Base-by-base conservation (phyloP, 306 rosid species). In the Cyamopsis tetragonoloba region DNA sequence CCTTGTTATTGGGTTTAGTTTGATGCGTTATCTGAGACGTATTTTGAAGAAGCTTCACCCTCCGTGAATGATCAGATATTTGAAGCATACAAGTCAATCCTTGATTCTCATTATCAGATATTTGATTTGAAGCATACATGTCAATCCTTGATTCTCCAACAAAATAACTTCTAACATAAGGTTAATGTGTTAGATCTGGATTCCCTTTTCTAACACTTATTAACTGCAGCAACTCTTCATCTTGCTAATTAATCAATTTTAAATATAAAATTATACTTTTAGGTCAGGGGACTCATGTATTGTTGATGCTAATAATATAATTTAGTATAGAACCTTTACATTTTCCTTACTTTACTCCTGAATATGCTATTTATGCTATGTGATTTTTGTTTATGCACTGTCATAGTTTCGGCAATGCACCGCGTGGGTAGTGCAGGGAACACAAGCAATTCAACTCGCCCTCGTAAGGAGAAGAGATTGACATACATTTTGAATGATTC, bases 381-480 rank as follows among this genome's bases (percentile, higher is more conserved):
- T 53, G 46, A 71, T 66, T 75, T 15, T 35, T 35, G 46, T 76
- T 80, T 46, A 41, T 65, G 41, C 11, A 43, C 39, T 38, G 20
- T 63, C 37, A 80, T 54, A 82, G 79, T 62, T 79, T 83, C 76
- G 59, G 86, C 88, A 23, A 90, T 90, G 96, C 96, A 85, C 81
- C 96, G 91, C 26, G 96, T 87, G 73, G 95, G 95, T 69, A 90
- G 91, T 64, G 76, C 85, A 26, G 91, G 95, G 60, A 90, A 85
- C 67, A 76, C 88, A 69, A 54, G 81, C 80, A 84, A 75, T 78
- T 85, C 96, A 66, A 80, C 75, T 50, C 89, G 95, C 30, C 87
- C 85, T 66, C 89, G 92, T 1, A 90, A 90, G 59, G 96, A 87
- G 89, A 90, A 83, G 81, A 80, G 96, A 77, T 74, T 90, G 61